Base-by-base conservation (phyloP, 768 basidiomycete species). In the Polyporus arcularius region DNA sequence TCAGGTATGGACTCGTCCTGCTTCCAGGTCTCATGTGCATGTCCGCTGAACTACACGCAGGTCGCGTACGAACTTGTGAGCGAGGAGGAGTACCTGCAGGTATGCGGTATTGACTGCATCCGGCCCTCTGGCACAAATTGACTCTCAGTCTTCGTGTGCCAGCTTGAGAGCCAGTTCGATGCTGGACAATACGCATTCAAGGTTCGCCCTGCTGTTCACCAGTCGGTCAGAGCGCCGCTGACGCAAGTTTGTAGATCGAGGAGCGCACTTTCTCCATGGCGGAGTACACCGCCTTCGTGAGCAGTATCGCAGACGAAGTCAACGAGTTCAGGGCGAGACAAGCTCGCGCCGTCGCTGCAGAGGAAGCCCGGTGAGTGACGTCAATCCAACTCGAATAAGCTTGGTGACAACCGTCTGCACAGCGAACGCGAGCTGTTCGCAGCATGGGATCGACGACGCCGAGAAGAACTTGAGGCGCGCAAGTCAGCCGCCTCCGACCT, bases 151-250 rank as follows among this genome's bases (percentile, higher is more conserved):
- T 31, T 18, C 21, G 10, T 32, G 14, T 26, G 26, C 32, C 43
- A 86, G 85, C 61, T 83, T 6, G 82, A 84, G 65, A 76, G 68
- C 21, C 71, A 73, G 38, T 86, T 85, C 57, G 80, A 85, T 63
- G 76, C 80, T 0, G 85, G 85, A 28, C 76, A 73, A 54, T 84
- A 85, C 65, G 58, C 64, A 39, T 85, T 85, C 67, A 75, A 83
- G 75, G 83, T 26, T 26, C 21, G 21, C 21, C 21, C 21, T 26
- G 21, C 21, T 26, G 21, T 26, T 2, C 1, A 26, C 21, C 21
- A 26, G 21, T 26, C 2, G 21, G 21, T 1, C 21, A 26, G 21
- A 26, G 32, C 31, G 35, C 38, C 4, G 10, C 30, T 51, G 32
- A 51, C 38, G 7, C 54, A n/a, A 46, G 16, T 0, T 53, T 55